Base-by-base conservation (phyloP, 2,329 filamentous ascomycete genomes). In the Pestalotiopsis sp. region DNA sequence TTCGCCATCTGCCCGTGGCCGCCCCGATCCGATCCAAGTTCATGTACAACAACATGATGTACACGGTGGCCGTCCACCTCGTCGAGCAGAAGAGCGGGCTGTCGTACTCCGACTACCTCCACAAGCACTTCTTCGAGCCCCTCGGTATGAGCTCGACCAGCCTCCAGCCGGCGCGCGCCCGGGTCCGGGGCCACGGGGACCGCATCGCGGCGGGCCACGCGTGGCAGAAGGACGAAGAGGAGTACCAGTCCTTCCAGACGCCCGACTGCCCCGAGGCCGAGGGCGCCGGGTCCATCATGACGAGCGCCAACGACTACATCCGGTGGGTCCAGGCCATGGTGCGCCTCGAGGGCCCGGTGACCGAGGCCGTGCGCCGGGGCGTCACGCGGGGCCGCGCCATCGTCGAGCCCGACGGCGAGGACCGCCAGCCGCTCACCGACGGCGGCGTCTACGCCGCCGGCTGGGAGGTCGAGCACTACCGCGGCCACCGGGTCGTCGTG, bases 11-110 rank as follows among this genome's bases (percentile, higher is more conserved):
- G 14, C 52, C 63, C 1, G 45, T 75, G 1, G 65, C 64, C 1
- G 67, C 68, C 4, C 72, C 74, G 13, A 6, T 74, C 9, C 72
- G 75, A 12, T 61, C 71, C 17, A 72, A 64, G 39, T 70, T 69
- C 25, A 57, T 70, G 20, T 75, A 76, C 31, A 70, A 64, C 55
- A 74, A 76, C 67, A 70, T 74, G 20, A 76, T 76, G 73, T 76
- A 70, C 49, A 73, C 71, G 2, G 74, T 69, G 2, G 73, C 71
- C 4, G 69, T 72, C 3, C 69, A 75, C 25, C 67, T 76, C 1
- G 64, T 75, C n/a, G 73, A 74, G 23, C 66, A 7, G 68, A 52
- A n/a, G 45, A 52, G 14, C 14, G n/a, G 45, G 45, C 20, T 70
- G 2, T 27, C 20, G 3, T 76, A 76, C 60, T 63, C 68, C 2